Percentiles rank a stretch among this genome's conserved stretches.
Evolutionary conservation across 2,329 filamentous ascomycete species (phyloP).

Genomic region (Sclerotinia trifoliorum): DNA sequence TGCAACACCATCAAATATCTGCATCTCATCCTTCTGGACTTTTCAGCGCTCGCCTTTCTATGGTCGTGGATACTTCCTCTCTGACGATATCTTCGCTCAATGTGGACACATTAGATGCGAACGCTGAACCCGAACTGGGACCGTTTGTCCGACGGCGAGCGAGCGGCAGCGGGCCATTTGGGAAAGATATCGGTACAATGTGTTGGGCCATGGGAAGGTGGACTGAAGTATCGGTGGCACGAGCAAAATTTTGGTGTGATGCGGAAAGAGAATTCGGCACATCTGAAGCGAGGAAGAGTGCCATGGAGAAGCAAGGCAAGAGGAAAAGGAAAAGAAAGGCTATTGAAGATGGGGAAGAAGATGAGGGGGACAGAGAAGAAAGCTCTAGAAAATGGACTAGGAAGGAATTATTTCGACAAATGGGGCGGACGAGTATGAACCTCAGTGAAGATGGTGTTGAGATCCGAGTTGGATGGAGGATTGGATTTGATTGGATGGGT

Average conservation of each 20-base stretch:
- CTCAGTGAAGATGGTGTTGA: conserved; percentile 36
- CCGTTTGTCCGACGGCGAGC: conserved; percentile 45
- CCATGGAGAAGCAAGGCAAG: conserved; percentile 24
- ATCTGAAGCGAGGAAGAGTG: conserved; percentile 36
- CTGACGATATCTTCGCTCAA: conserved; percentile 52
- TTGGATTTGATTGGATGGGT: conserved; percentile 70
- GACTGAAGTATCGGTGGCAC: conserved; percentile 58
- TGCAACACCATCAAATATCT: conserved; percentile 58
- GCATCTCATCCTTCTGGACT: conserved; percentile 49
- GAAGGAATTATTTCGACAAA: conserved; percentile 52
- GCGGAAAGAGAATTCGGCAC: conserved; percentile 50
- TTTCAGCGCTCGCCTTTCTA: conserved; percentile 56
- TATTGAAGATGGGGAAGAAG: conserved; percentile 40
- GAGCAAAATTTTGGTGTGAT: conserved; percentile 62
- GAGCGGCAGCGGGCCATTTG: conserved; percentile 46
- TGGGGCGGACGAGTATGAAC: conserved; percentile 51
- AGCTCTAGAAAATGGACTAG: conserved; percentile 38
- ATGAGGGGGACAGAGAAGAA: conserved; percentile 30
- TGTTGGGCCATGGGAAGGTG: conserved; percentile 70
- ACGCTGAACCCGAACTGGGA: conserved; percentile 58
- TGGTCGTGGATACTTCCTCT: conserved; percentile 56
- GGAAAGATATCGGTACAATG: conserved; percentile 57
- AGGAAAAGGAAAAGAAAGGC: conserved; percentile 30
- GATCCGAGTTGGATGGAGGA: conserved; percentile 58
- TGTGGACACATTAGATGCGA: conserved; percentile 56